A percentile compares a stretch with the other conserved stretches of the same genome.
Evolutionary conservation across 2,329 filamentous ascomycete species (phyloP).

Genomic region (Aspergillus proliferans): DNA sequence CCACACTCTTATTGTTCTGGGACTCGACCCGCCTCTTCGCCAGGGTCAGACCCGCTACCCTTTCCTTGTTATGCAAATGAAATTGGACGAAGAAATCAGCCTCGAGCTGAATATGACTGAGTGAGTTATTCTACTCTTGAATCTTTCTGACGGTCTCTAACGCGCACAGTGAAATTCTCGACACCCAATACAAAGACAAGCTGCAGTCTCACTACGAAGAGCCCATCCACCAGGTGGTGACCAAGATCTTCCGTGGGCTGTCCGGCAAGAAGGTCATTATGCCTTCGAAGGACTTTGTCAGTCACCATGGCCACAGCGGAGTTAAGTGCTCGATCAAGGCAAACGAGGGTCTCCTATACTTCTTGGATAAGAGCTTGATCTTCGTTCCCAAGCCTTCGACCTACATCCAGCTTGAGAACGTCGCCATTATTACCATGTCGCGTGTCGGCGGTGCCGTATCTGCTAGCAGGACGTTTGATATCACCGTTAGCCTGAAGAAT

Average conservation of each 20-base stretch:
- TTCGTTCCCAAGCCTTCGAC: constrained; percentile 98
- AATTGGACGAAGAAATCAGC: constrained; percentile 93
- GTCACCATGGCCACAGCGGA: constrained; percentile 85
- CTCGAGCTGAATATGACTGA: constrained; percentile 95
- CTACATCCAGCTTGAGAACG: constrained; percentile 92
- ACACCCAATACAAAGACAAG: constrained; percentile 83
- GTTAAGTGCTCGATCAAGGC: constrained; percentile 99
- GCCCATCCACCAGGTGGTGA: constrained; percentile 86
- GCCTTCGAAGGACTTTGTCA: constrained; percentile 89
- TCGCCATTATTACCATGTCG: constrained; percentile 86
- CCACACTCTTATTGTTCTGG: constrained; percentile 90
- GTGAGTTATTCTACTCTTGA: constrained; percentile 20
- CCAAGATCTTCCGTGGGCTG: constrained; percentile 89
- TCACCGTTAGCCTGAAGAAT: constrained; percentile 83
- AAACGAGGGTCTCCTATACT: constrained; percentile 95
- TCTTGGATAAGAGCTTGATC: constrained; percentile 96
- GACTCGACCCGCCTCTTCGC: constrained; percentile 86
- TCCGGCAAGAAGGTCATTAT: constrained; percentile 93
- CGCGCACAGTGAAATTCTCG: constrained; percentile 58
- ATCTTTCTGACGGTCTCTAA: constrained; percentile 7
- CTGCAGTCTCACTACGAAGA: constrained; percentile 86
- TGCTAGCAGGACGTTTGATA: constrained; percentile 92
- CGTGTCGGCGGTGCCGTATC: constrained; percentile 91
- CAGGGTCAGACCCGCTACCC: constrained; percentile 97
- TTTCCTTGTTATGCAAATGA: constrained; percentile 98